phyloP scores from a whole-genome alignment of 441 rosid genomes.

The Erysimum cheiri region DNA sequence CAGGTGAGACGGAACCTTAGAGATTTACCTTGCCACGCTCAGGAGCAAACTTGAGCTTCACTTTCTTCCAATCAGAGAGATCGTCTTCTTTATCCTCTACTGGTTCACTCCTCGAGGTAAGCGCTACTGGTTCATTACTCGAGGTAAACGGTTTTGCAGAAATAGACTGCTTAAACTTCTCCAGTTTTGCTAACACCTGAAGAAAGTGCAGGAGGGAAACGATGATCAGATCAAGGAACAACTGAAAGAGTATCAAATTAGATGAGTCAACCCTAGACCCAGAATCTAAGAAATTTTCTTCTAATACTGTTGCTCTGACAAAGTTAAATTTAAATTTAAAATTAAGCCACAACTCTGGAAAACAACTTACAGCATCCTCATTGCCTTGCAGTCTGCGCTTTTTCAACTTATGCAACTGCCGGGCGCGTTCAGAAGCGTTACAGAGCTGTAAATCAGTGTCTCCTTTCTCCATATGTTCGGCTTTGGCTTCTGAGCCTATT shows the following conservation, averaged over 20 bases:
- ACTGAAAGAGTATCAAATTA: not conserved
- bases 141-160: constrained; percentile 53
- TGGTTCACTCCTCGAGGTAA: constrained; percentile 48
- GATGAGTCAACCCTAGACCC: constrained; percentile 3
- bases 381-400: constrained; percentile 88
- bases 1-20: constrained; percentile 15
- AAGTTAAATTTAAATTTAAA: not conserved
- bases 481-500: constrained; percentile 88
- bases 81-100: constrained; percentile 54
- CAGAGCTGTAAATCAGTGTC: constrained; percentile 81
- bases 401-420: constrained; percentile 83
- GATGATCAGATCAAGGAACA: constrained; percentile 5
- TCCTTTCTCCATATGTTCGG: constrained; percentile 75
- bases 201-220: constrained; percentile 25
- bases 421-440: constrained; percentile 75
- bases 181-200: constrained; percentile 80
- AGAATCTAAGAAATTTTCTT: not conserved
- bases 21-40: constrained; percentile 72
- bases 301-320: not conserved
- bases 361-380: constrained; percentile 79
- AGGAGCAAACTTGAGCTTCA: constrained; percentile 62
- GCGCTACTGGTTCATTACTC: constrained; percentile 52
- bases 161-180: constrained; percentile 70
- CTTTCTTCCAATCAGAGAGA: constrained; percentile 75
- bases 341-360: constrained; percentile 20